Evolutionary conservation across 495 filamentous ascomycete genomes (phyloP), one percentile per base, ranked within the genome.

Genomic region (Pseudomonodictys pantanalensis): DNA sequence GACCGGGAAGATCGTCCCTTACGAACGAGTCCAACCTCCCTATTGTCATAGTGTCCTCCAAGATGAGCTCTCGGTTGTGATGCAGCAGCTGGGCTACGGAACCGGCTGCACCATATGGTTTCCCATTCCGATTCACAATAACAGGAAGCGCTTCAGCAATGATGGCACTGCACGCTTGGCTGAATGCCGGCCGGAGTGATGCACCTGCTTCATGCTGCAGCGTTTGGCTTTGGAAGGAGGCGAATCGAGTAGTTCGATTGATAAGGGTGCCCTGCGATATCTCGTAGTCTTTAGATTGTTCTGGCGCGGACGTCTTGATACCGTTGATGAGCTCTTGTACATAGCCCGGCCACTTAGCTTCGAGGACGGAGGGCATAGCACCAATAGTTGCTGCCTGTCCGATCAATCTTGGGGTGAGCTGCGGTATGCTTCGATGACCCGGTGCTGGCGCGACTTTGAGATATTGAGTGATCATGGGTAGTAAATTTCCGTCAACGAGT

Each of bases 81-180:
- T 58, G 28, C 79, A 73, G 52, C 68, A 81, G 8, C 41, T 77
- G 72, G 57, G 82, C 77, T 2, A 93, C 67, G 2, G 84, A 77
- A 4, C 80, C 81, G 18, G 91, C 88, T 12, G 87, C 87, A 12
- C 87, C 89, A 64, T 89, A 95, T 0, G 90, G 88, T 66, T 93
- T 93, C 42, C 89, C 90, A 60, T 91, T 88, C 45, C 88, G 77
- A 24, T 73, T 73, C 38, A 72, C 73, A 15, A 87, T 56, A 2
- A 82, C 69, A 17, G 78, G 63, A 12, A 84, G 55, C 48, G 83
- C 81, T 38, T 73, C 73, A 28, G 73, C 68, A 11, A 87, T 67
- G 43, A 87, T 74, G 3, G 56, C 58, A 9, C 43, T 42, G 22
- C 49, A 54, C 6, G 46, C 46, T 28, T 50, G 4, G 68, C 45